Conservation (phyloP, 2,329 filamentous ascomycete genomes). For the Ophidiomyces ophidiicola region DNA sequence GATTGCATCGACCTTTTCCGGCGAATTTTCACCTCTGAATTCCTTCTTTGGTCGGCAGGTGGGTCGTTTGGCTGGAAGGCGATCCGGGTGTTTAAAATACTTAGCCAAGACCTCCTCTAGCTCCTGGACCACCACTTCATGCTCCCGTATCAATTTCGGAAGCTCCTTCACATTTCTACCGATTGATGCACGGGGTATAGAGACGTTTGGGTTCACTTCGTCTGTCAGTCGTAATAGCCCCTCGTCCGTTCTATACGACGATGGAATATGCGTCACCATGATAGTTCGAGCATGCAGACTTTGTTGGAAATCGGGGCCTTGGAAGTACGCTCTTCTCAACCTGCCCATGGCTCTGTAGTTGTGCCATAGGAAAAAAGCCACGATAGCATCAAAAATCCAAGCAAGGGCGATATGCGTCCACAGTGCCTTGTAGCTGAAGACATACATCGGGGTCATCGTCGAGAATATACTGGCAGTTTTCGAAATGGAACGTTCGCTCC, state of each 20-base stretch:
- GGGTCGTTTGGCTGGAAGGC: constrained; percentile 64
- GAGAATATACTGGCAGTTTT: constrained; percentile 26
- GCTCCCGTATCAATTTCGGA: constrained; percentile 70
- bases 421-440: constrained; percentile 35
- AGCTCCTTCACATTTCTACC: constrained; percentile 87
- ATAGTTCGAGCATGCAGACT: constrained; percentile 64
- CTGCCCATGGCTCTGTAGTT: constrained; percentile 67
- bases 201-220: constrained; percentile 62
- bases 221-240: constrained; percentile 78
- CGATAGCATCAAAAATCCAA: constrained; percentile 58
- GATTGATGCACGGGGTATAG: constrained; percentile 67
- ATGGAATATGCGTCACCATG: constrained; percentile 62
- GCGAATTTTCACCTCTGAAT: constrained; percentile 56
- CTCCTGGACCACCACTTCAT: constrained; percentile 66
- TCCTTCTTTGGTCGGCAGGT: constrained; percentile 68
- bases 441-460: constrained; percentile 41
- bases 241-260: constrained; percentile 65
- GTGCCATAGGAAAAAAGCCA: constrained; percentile 74
- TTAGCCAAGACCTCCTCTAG: constrained; percentile 76
- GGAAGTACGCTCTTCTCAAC: constrained; percentile 67
- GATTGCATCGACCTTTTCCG: constrained; percentile 71
- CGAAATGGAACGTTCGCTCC: constrained; percentile 29
- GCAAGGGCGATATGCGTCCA: constrained; percentile 50
- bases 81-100: constrained; percentile 77
- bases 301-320: constrained; percentile 74